Evolutionary conservation across 257 asterid species (phyloP), one percentile per base, ranked within the genome.

Genomic region (Salvia hispanica): DNA sequence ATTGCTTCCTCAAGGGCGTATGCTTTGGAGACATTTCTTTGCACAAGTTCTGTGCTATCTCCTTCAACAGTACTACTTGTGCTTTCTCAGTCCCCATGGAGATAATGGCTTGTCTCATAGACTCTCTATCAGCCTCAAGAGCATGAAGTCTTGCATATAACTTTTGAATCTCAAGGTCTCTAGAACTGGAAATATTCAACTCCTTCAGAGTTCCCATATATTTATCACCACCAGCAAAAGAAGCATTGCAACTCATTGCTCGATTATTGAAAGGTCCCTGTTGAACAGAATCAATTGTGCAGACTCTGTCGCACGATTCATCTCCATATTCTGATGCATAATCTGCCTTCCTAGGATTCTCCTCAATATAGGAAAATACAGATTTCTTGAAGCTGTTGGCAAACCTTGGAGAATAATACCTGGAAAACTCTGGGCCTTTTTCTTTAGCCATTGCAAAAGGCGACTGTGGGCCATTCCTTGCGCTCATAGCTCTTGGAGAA

Each of bases 121-220:
- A 86, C 82, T 93, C 97, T 77, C 95, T 84, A 75, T 93, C 99
- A 74, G 97, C 99, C 84, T 93, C 99, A 65, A 93, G 95, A 48
- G 95, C 88, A 48, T 88, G 97, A 79, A 90, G 87, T 83, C 96
- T 86, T 25, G 79, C 85, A 76, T 93, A 86, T 76, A 93, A 79
- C 90, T 90, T 90, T 74, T 83, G 90, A 72, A 93, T 76, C 68
- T 88, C 95, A 39, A 89, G 78, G 73, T 90, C 95, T 67, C 76
- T 83, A 65, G 68, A 66, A 72, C 75, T 78, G 10, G 82, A 76
- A 64, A 71, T 74, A 55, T 75, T 64, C 16, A 87, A 71, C 45
- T 75, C 85, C 76, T 68, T 25, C 31, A 25, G 31, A 25, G 31
- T 25, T 25, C 31, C 31, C 31, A 25, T 25, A 25, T 25, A 25